These are phyloP conservation scores for Lactarius deliciosus DNA, from an alignment of 768 basidiomycete species.

Conservation along the genomic window DNA sequence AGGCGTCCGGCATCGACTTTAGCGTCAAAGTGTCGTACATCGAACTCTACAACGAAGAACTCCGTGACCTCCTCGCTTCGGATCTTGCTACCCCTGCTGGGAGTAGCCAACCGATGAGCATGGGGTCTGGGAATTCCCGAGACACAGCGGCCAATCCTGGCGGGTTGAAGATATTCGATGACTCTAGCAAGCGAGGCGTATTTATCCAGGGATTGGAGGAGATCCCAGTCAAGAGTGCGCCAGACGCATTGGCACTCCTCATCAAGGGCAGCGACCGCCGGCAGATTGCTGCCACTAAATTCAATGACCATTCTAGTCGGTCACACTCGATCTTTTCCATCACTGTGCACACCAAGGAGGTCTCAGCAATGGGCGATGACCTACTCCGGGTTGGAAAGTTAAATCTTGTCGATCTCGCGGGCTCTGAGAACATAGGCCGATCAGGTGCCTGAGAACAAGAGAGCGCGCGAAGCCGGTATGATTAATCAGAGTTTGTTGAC, in stretches of 20 bases:
- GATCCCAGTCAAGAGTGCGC: conserved; percentile 73
- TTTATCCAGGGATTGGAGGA: conserved; percentile 96
- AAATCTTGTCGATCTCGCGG: conserved; percentile 95
- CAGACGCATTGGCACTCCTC: conserved; percentile 79
- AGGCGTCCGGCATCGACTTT: conserved; percentile 73
- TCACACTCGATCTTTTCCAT: conserved; percentile 99
- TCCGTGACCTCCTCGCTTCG: conserved; percentile 84
- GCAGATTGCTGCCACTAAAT: conserved; percentile 94
- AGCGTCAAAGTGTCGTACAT: conserved; percentile 93
- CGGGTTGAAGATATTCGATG: conserved; percentile 91
- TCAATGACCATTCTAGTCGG: conserved; percentile 96
- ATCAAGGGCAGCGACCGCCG: conserved; percentile 87
- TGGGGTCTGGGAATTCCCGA: conserved; percentile 47
- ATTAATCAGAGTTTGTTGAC: conserved; percentile 97
- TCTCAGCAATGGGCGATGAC: conserved; percentile 75
- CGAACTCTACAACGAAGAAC: conserved; percentile 97
- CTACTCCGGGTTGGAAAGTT: conserved; percentile 91
- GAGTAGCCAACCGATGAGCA: conserved; percentile 76
- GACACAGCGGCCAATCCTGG: conserved; percentile 43
- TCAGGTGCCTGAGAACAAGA: conserved; percentile 94
- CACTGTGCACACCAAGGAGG: conserved; percentile 89
- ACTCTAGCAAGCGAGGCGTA: conserved; percentile 82
- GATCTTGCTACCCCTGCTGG: conserved; percentile 73
- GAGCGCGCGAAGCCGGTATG: conserved; percentile 97
- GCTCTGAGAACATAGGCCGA: conserved; percentile 95